phyloP scores from a whole-genome alignment of 2,329 filamentous ascomycete species.

The Plectosphaerella plurivora region DNA sequence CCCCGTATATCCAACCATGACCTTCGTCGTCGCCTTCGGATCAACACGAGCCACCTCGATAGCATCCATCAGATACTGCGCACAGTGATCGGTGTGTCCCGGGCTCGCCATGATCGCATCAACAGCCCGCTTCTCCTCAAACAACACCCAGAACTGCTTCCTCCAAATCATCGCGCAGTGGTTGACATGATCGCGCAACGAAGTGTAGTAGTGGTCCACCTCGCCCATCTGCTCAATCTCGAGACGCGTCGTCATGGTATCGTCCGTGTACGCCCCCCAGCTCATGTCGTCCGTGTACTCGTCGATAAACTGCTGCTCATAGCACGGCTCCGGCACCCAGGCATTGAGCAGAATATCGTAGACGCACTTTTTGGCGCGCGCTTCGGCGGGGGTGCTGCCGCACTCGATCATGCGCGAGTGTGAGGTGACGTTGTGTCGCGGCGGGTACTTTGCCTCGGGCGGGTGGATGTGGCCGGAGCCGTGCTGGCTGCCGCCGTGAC shows the following conservation, averaged over 20 bases:
- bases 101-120: constrained; percentile 16
- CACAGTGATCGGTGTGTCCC: constrained; percentile 20
- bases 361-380: constrained; percentile 12
- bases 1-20: constrained; percentile 7
- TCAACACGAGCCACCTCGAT: constrained; percentile 7
- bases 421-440: constrained; percentile 14
- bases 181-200: constrained; percentile 17
- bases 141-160: constrained; percentile 18
- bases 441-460: neutral
- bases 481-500: neutral
- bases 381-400: constrained; percentile 14
- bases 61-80: constrained; percentile 19
- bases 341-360: constrained; percentile 20
- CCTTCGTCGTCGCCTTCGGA: constrained; percentile 12
- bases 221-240: constrained; percentile 16
- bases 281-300: constrained; percentile 19
- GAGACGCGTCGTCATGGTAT: constrained; percentile 14
- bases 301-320: constrained; percentile 15
- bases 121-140: constrained; percentile 13
- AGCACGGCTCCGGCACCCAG: constrained; percentile 17
- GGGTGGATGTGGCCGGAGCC: neutral
- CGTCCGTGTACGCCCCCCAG: constrained; percentile 17
- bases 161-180: constrained; percentile 21
- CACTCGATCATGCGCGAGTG: constrained; percentile 12
- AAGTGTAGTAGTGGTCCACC: constrained; percentile 16